Conservation (phyloP, 2,329 filamentous ascomycete genomes). For the Colletotrichum cuscutae region DNA sequence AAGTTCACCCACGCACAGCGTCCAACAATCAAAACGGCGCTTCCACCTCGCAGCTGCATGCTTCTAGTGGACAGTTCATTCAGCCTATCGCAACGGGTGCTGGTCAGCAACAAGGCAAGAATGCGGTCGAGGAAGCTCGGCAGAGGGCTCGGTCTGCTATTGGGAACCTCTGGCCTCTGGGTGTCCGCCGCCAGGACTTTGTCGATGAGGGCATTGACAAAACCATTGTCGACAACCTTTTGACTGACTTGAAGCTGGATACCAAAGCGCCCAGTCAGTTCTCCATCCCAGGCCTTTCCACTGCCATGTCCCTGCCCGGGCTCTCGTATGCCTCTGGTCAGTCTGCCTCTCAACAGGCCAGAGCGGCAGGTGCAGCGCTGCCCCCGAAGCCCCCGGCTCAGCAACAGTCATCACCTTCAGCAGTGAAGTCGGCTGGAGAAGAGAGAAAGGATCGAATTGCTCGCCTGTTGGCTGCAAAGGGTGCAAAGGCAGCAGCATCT, state of each 20-base stretch:
- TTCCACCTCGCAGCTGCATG: background rate
- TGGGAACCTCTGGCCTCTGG: conserved; percentile 70
- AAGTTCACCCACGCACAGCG: conserved; percentile 45
- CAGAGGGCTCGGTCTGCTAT: conserved; percentile 75
- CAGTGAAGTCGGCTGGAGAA: conserved; percentile 54
- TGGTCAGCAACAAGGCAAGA: background rate
- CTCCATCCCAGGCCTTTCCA: background rate
- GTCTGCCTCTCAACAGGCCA: background rate
- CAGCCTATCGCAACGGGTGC: background rate
- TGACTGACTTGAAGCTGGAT: conserved; percentile 73
- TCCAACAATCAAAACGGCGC: background rate
- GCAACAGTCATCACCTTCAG: background rate
- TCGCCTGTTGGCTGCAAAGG: conserved; percentile 78
- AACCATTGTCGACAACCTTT: conserved; percentile 70
- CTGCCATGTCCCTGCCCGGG: background rate
- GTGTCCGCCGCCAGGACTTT: conserved; percentile 79
- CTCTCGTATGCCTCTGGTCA: background rate
- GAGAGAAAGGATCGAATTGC: conserved; percentile 83
- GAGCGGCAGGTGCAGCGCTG: background rate
- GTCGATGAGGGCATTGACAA: conserved; percentile 78
- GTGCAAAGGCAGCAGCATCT: conserved; percentile 56
- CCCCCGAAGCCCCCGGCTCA: background rate
- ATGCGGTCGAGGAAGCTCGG: conserved; percentile 52
- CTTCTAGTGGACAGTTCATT: background rate
- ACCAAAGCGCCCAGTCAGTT: conserved; percentile 41